Evolutionary conservation across 768 basidiomycete genomes (phyloP), one percentile per base, ranked within the genome.

Genomic region (Mycena pura): DNA sequence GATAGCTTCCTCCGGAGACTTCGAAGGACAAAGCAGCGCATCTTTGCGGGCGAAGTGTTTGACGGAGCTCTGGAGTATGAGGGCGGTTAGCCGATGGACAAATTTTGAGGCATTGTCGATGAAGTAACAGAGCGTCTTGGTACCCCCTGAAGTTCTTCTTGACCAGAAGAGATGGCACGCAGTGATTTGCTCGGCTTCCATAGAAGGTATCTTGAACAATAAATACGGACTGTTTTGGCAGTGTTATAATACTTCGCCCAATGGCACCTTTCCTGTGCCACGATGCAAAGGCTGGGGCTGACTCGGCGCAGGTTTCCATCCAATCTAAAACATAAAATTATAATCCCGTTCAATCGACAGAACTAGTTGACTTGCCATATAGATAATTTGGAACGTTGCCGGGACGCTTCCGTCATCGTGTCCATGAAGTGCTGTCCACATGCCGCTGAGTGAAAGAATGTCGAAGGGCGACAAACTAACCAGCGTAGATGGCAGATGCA

Each of bases 361-460:
- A 48, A 51, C 22, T 31, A 53, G 32, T 24, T 34, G 40, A 75
- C 83, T 63, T 64, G 93, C 96, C 84, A 98, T 89, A 73, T 92
- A 97, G 56, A 99, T 94, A 45, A 98, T 81, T 71, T 98, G 94
- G 75, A 98, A 99, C 6, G 97, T 99, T 15, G 97, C 97, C 3
- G 96, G 92, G 32, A 99, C 81, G 13, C 84, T 82, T 15, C 93
- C 93, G 69, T 95, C 92, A 68, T 89, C 86, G 57, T 88, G 81
- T 9, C 92, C 94, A 72, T 98, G 90, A 51, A 99, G 69, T 61
- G 90, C 96, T 98, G 67, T 22, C 60, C 24, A 47, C 39, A 53
- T 21, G 65, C 31, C 29, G 28, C 14, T 51, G 25, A 46, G 17
- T 47, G n/a, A 25, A 17, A 25, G 29, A 28, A n/a, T 21, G 10